Evolutionary conservation across 192 early-diverging fungal genomes (phyloP).

Genomic region (Spizellomyces sp.): DNA sequence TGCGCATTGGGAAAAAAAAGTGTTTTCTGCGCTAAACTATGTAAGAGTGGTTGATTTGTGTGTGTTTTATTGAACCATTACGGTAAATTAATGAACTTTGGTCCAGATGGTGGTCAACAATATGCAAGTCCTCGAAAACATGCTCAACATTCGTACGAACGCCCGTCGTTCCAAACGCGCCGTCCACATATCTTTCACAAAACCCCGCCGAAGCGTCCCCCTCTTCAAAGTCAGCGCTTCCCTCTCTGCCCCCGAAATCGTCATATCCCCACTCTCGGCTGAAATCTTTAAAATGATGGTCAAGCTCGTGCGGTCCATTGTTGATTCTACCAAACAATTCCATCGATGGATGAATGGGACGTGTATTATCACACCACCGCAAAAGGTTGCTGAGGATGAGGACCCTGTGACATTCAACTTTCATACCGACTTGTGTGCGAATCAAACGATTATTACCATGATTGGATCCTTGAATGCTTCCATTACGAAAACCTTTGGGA

Average conservation of each 20-base stretch:
- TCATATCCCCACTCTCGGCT: conserved; percentile 54
- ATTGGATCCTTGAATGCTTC: conserved; percentile 51
- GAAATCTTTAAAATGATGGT: conserved; percentile 69
- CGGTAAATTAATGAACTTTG: neutral
- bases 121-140: conserved; percentile 48
- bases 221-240: conserved; percentile 61
- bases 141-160: conserved; percentile 24
- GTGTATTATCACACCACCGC: conserved; percentile 61
- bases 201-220: conserved; percentile 40
- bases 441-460: conserved; percentile 45
- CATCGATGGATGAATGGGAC: conserved; percentile 67
- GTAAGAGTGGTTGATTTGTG: conserved; percentile 27
- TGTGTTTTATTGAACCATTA: neutral
- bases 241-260: conserved; percentile 62
- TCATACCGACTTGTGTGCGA: conserved; percentile 55
- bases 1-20: conserved; percentile 54
- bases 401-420: conserved; percentile 61
- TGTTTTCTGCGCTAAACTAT: conserved; percentile 54
- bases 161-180: conserved; percentile 6
- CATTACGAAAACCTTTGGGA: conserved; percentile 53
- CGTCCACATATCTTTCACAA: neutral
- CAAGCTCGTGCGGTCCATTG: conserved; percentile 56
- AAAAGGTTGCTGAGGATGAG: conserved; percentile 57
- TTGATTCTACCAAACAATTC: conserved; percentile 66
- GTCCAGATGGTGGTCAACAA: conserved; percentile 61